Conservation (phyloP, 2,329 filamentous ascomycete genomes). For the Cladorrhinum sp. region DNA sequence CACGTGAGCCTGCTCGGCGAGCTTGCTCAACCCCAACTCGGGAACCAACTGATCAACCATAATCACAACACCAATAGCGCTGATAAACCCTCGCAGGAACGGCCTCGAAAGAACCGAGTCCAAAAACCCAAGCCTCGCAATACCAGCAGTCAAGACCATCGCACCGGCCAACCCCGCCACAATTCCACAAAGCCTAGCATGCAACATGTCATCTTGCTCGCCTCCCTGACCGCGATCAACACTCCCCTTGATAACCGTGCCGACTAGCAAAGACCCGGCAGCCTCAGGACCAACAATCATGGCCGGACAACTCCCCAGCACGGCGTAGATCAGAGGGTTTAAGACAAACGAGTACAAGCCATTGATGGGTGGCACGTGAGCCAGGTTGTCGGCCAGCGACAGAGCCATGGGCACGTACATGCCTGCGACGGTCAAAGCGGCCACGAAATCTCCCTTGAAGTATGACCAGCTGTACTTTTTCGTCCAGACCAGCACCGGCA, state of each 20-base stretch:
- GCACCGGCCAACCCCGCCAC: slow-evolving; percentile 84
- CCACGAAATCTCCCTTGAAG: slow-evolving; percentile 79
- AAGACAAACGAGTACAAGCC: slow-evolving; percentile 93
- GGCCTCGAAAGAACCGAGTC: slow-evolving; percentile 92
- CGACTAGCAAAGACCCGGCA: slow-evolving; percentile 85
- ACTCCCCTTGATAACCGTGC: slow-evolving; percentile 76
- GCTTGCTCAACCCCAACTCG: slow-evolving; percentile 71
- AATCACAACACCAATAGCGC: slow-evolving; percentile 93
- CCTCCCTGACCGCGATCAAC: slow-evolving; percentile 65
- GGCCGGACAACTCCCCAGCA: slow-evolving; percentile 86
- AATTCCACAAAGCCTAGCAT: slow-evolving; percentile 82
- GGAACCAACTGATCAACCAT: slow-evolving; percentile 92
- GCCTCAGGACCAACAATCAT: slow-evolving; percentile 96
- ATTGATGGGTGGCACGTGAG: slow-evolving; percentile 88
- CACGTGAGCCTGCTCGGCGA: slow-evolving; percentile 62
- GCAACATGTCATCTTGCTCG: slow-evolving; percentile 63
- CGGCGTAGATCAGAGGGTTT: slow-evolving; percentile 84
- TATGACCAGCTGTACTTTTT: slow-evolving; percentile 80
- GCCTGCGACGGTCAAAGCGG: slow-evolving; percentile 93
- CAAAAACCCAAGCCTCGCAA: slow-evolving; percentile 83
- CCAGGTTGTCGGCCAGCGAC: slow-evolving; percentile 87
- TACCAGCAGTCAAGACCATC: slow-evolving; percentile 81
- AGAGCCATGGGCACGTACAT: slow-evolving; percentile 98
- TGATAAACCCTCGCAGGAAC: slow-evolving; percentile 93
- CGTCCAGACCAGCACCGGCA: slow-evolving; percentile 89